phyloP scores from a whole-genome alignment of 345 rosid genomes.

The Garcia nutans region DNA sequence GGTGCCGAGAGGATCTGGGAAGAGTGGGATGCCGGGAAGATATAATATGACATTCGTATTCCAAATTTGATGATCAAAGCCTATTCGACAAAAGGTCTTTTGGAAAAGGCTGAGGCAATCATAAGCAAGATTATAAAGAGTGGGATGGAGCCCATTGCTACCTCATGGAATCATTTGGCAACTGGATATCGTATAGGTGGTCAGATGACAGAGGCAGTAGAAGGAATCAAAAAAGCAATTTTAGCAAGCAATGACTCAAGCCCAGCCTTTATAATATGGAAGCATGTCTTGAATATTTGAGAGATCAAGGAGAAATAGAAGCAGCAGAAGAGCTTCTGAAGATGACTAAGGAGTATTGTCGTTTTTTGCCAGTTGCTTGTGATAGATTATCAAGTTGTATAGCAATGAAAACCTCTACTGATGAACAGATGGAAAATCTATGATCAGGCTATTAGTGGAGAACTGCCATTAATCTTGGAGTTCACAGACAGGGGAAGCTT shows the following conservation, averaged over 20 bases:
- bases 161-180: constrained; percentile 45
- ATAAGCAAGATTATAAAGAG: constrained; percentile 30
- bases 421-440: neutral
- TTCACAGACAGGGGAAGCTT: neutral
- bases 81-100: constrained; percentile 47
- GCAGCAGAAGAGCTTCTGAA: constrained; percentile 22
- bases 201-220: constrained; percentile 46
- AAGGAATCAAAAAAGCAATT: constrained; percentile 40
- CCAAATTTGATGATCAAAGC: constrained; percentile 46
- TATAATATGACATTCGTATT: constrained; percentile 40
- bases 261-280: constrained; percentile 14
- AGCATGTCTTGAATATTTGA: constrained; percentile 28
- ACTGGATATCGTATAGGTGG: constrained; percentile 32
- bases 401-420: neutral
- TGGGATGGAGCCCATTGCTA: constrained; percentile 31
- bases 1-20: constrained; percentile 52
- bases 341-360: constrained; percentile 11
- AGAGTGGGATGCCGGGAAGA: constrained; percentile 52
- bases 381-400: neutral
- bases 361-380: neutral
- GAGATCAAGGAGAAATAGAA: constrained; percentile 19
- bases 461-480: constrained; percentile 4
- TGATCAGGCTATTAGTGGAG: neutral
- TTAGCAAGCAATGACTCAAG: constrained; percentile 18
- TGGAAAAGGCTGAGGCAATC: constrained; percentile 54